A percentile compares a stretch with the other conserved stretches of the same genome.
These are phyloP conservation scores for Leptosphaerulina australis DNA, from an alignment of 2,329 filamentous ascomycete species.

Conservation along the genomic window DNA sequence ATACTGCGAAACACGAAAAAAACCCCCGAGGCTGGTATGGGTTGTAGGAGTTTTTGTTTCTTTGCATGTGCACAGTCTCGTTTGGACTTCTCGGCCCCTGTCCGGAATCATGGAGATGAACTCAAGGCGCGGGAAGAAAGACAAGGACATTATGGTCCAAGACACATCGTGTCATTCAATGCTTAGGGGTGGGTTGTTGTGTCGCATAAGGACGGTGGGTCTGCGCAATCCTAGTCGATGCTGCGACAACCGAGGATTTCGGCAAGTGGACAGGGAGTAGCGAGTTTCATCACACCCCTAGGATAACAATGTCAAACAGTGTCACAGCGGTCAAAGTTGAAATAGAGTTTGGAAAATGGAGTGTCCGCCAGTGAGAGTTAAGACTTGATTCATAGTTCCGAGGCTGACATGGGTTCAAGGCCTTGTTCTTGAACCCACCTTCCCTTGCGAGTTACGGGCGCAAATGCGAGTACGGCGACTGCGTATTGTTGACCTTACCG, in stretches of 20 bases:
- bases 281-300: constrained; percentile 12
- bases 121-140: background rate
- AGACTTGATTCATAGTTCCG: constrained; percentile 4
- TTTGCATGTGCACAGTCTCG: background rate
- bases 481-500: background rate
- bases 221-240: background rate
- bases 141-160: background rate
- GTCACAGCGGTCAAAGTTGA: constrained; percentile 5
- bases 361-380: background rate
- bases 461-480: background rate
- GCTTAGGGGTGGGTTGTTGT: background rate
- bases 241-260: constrained; percentile 14
- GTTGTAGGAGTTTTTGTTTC: background rate
- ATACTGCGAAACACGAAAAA: background rate
- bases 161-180: constrained; percentile 11
- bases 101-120: constrained; percentile 3
- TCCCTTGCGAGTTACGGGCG: background rate
- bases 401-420: constrained; percentile 8
- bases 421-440: background rate
- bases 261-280: constrained; percentile 3
- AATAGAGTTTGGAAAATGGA: background rate
- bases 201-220: constrained; percentile 2
- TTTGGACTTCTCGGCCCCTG: background rate
- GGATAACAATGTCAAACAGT: constrained; percentile 15
- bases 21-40: background rate